These are phyloP conservation scores for Schizophyllum commune DNA, from an alignment of 1,284 basidiomycete species.

Conservation along the genomic window DNA sequence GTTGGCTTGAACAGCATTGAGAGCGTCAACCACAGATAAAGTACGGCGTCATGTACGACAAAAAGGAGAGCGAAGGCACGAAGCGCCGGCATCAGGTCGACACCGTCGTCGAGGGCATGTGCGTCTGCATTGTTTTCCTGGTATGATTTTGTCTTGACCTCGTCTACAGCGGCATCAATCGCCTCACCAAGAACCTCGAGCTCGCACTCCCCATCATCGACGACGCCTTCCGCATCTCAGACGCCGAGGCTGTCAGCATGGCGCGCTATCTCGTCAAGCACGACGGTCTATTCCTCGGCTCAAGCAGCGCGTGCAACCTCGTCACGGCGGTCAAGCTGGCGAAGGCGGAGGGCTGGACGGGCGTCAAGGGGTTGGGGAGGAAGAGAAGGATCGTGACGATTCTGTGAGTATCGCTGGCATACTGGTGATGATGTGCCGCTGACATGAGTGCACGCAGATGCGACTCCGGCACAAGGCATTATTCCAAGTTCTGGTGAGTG, in stretches of 20 bases:
- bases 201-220: conserved; percentile 76
- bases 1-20: neutral
- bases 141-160: neutral
- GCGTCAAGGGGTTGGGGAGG: conserved; percentile 21
- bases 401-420: conserved; percentile 41
- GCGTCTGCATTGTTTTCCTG: conserved; percentile 19
- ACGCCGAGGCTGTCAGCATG: conserved; percentile 89
- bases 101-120: conserved; percentile 87
- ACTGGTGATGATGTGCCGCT: neutral
- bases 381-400: conserved; percentile 73
- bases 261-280: conserved; percentile 81
- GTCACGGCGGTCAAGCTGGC: conserved; percentile 80
- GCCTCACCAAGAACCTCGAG: conserved; percentile 81
- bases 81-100: conserved; percentile 91
- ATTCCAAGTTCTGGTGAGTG: conserved; percentile 65
- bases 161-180: conserved; percentile 77
- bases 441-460: conserved; percentile 39
- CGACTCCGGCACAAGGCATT: conserved; percentile 80
- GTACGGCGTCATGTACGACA: conserved; percentile 91
- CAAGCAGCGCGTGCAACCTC: conserved; percentile 93
- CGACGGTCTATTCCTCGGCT: conserved; percentile 94
- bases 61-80: conserved; percentile 91
- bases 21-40: conserved; percentile 52
- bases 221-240: conserved; percentile 83
- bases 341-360: conserved; percentile 58